These are phyloP conservation scores for Abortiporus biennis DNA, from an alignment of 1,284 basidiomycete genomes.

Conservation along the genomic window DNA sequence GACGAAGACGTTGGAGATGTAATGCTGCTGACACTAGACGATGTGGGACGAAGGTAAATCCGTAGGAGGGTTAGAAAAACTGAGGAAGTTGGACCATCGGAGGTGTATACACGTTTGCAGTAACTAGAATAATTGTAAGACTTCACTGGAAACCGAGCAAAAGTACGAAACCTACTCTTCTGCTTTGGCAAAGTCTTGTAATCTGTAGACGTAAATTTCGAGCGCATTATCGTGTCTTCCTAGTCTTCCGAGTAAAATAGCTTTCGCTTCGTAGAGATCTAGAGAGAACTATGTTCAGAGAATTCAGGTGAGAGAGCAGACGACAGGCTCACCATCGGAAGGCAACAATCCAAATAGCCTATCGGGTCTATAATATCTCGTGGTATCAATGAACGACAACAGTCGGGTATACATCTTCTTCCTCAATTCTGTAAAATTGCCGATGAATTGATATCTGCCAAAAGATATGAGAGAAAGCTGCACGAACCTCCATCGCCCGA, in stretches of 20 bases:
- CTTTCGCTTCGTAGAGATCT: conserved; percentile 83
- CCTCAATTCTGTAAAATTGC: conserved; percentile 29
- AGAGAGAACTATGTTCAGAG: neutral
- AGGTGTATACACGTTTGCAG: conserved; percentile 74
- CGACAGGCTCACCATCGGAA: conserved; percentile 52
- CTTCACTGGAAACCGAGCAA: neutral
- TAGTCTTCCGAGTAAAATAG: conserved; percentile 84
- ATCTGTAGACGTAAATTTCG: conserved; percentile 85
- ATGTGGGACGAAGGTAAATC: conserved; percentile 76
- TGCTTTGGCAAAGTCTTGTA: conserved; percentile 79
- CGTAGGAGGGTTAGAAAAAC: conserved; percentile 85
- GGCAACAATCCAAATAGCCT: conserved; percentile 75
- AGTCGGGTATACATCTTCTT: conserved; percentile 61
- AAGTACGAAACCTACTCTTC: conserved; percentile 60
- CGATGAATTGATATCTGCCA: neutral
- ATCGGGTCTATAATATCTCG: conserved; percentile 72
- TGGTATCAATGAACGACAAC: conserved; percentile 70
- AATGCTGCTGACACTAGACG: conserved; percentile 14
- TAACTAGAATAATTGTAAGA: conserved; percentile 46
- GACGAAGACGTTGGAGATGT: conserved; percentile 24
- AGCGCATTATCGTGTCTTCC: conserved; percentile 92
- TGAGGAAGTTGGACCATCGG: conserved; percentile 47
- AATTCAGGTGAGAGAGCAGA: neutral
- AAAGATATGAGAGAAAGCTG: neutral
- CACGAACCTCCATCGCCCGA: conserved; percentile 45